Conservation (phyloP, 2,329 filamentous ascomycete species). For the Fusarium solani-melongenae region DNA sequence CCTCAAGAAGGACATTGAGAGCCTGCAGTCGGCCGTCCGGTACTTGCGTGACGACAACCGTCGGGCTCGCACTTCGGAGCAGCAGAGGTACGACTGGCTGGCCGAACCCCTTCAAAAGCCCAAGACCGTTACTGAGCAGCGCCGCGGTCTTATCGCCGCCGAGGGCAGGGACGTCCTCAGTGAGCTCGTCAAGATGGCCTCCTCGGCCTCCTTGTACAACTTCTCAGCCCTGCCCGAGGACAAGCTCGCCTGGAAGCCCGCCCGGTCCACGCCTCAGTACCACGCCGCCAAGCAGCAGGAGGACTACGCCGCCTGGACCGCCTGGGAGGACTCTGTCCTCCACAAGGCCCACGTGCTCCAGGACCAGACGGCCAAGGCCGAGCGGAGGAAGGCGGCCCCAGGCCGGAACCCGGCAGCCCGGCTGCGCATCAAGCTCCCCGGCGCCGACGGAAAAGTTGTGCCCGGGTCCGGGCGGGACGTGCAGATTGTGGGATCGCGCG, state of each 20-base stretch:
- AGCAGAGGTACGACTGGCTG: slow-evolving; percentile 68
- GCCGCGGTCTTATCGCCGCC: slow-evolving; percentile 62
- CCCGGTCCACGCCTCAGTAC: slow-evolving; percentile 72
- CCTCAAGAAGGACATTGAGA: slow-evolving; percentile 75
- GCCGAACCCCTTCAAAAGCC: slow-evolving; percentile 68
- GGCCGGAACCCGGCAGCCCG: slow-evolving; percentile 55
- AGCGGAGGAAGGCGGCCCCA: slow-evolving; percentile 39
- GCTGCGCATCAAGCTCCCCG: slow-evolving; percentile 63
- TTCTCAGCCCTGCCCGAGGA: slow-evolving; percentile 67
- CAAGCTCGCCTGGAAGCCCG: slow-evolving; percentile 74
- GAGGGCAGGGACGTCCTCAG: slow-evolving; percentile 73
- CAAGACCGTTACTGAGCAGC: slow-evolving; percentile 58
- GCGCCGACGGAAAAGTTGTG: slow-evolving; percentile 57
- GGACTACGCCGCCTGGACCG: slow-evolving; percentile 71
- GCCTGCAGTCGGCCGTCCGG: slow-evolving; percentile 72
- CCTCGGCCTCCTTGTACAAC: slow-evolving; percentile 67
- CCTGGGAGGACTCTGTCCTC: slow-evolving; percentile 66
- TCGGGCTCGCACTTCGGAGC: slow-evolving; percentile 68
- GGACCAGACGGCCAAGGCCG: slow-evolving; percentile 32
- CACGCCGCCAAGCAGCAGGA: slow-evolving; percentile 73
- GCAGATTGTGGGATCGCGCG: slow-evolving; percentile 63
- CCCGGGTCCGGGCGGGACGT: slow-evolving; percentile 54
- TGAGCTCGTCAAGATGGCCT: slow-evolving; percentile 72
- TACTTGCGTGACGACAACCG: slow-evolving; percentile 76
- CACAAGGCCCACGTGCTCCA: slow-evolving; percentile 61